Evolutionary conservation across 495 filamentous ascomycete species (phyloP).

Genomic region (Penicilliopsis zonata): DNA sequence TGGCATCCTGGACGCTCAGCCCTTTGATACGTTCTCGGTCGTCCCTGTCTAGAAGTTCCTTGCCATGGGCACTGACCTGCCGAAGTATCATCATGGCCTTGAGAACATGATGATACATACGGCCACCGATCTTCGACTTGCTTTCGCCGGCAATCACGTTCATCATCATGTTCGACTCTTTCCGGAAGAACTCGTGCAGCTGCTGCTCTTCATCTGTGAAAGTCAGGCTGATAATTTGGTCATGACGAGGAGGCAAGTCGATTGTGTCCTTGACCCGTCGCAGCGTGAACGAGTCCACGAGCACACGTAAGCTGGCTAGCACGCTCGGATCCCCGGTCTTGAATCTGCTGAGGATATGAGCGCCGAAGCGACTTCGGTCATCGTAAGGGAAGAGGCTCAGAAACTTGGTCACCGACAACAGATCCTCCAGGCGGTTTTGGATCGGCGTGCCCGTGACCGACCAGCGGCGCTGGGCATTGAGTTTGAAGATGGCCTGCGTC

Average conservation of each 20-base stretch:
- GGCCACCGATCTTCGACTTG: conserved; percentile 59
- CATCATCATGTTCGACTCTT: conserved; percentile 51
- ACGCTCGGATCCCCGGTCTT: conserved; percentile 66
- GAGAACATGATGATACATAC: conserved; percentile 77
- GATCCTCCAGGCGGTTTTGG: conserved; percentile 84
- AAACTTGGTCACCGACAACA: conserved; percentile 84
- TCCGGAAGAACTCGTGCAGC: conserved; percentile 49
- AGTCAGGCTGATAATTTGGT: conserved; percentile 51
- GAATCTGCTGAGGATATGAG: conserved; percentile 73
- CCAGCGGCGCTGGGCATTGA: conserved; percentile 78
- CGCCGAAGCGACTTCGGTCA: conserved; percentile 56
- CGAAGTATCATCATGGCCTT: conserved; percentile 84
- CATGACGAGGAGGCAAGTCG: conserved; percentile 60
- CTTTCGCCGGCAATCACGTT: conserved; percentile 37
- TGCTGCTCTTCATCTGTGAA: conserved; percentile 42
- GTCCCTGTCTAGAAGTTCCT: conserved; percentile 71
- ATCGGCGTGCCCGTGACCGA: conserved; percentile 89
- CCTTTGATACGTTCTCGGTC: conserved; percentile 72
- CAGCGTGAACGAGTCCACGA: conserved; percentile 86
- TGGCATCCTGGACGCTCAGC: conserved; percentile 65
- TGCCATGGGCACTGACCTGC: conserved; percentile 81
- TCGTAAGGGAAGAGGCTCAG: conserved; percentile 79
- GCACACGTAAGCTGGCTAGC: conserved; percentile 71
- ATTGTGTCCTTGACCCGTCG: conserved; percentile 90
- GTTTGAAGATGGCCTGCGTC: conserved; percentile 71